Percentiles rank a stretch among this genome's conserved stretches.
Evolutionary conservation across 176 grass and related monocot genomes (phyloP).

Genomic region (Phoenix dactylifera): DNA sequence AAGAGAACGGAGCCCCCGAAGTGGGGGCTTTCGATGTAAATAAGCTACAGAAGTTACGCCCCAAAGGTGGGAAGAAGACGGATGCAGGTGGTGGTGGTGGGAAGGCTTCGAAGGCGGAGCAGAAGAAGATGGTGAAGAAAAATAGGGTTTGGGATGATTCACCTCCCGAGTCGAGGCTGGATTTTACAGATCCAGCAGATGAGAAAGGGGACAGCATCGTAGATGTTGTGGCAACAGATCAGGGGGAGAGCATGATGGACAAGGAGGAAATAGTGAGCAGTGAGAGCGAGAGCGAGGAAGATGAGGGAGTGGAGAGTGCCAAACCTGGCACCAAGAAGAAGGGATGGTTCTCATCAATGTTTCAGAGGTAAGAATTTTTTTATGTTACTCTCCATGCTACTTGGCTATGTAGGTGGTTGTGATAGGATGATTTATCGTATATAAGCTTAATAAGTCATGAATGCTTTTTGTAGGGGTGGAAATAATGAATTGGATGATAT

Average conservation of each 20-base stretch:
- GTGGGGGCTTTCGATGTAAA: constrained; percentile 90
- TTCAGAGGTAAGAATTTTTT: constrained; percentile 51
- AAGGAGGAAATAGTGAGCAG: constrained; percentile 73
- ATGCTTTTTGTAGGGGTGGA: too few species aligned
- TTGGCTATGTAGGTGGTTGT: too few species aligned
- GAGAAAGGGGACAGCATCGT: constrained; percentile 63
- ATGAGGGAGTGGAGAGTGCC: constrained; percentile 29
- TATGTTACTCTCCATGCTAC: neutral
- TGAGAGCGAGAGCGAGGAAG: constrained; percentile 59
- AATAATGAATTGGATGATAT: too few species aligned
- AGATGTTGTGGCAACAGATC: constrained; percentile 22
- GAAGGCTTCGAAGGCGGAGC: constrained; percentile 31
- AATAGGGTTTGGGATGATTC: constrained; percentile 88
- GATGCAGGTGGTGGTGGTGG: constrained; percentile 12
- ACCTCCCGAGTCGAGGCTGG: constrained; percentile 44
- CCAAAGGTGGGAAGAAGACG: constrained; percentile 30
- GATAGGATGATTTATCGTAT: too few species aligned
- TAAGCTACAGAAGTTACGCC: constrained; percentile 46
- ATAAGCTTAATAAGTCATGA: too few species aligned
- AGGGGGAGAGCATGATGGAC: constrained; percentile 95
- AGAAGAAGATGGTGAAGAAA: constrained; percentile 48
- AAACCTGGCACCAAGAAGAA: constrained; percentile 51
- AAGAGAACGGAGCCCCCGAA: constrained; percentile 68
- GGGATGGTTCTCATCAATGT: constrained; percentile 86
- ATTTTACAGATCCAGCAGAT: constrained; percentile 68